Evolutionary conservation across 2,329 filamentous ascomycete species (phyloP), one percentile per base, ranked within the genome.

Genomic region (Colletotrichum endophyticum): DNA sequence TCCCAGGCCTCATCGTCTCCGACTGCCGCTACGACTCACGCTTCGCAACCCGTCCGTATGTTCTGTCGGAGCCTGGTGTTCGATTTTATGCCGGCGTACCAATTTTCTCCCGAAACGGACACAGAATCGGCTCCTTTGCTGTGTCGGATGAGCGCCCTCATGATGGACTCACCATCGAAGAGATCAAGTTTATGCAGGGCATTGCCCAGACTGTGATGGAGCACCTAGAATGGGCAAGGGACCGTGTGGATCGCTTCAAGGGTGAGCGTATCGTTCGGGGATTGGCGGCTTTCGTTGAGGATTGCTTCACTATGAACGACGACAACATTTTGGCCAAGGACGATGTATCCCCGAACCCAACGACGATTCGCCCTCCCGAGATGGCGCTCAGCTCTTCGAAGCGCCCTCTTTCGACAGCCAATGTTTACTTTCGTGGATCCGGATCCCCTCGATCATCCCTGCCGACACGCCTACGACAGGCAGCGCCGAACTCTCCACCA

Each of bases 71-170:
- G 39, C 79, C 81, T 8, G 81, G 80, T 25, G 80, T 85, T 5
- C 82, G 84, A n/a, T 85, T 85, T 76, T 85, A 85, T 63, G 84
- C 84, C 7, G 85, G 83, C 25, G 92, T 93, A 0, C 92, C 92
- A 1, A 90, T 94, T 70, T 88, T 89, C 30, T 92, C 90, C 5
- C 88, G 88, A 1, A 80, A 80, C 8, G 89, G 87, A 44, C 88
- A 90, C 32, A 88, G 90, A 63, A 91, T 94, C 72, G 93, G 93
- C 12, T 88, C 88, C 13, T 91, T 92, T 75, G 89, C 90, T 69
- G 88, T 94, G 3, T 84, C 92, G 5, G 92, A 94, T 78, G 88
- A 90, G 59, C 85, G 86, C n/a, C 88, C 90, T 0, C 88, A 91
- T 16, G 79, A 88, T 57, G 89, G 88, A 0, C 80, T 94, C 22